Evolutionary conservation across 495 filamentous ascomycete species (phyloP), one percentile per base, ranked within the genome.

Genomic region (Xylaria intraflava): DNA sequence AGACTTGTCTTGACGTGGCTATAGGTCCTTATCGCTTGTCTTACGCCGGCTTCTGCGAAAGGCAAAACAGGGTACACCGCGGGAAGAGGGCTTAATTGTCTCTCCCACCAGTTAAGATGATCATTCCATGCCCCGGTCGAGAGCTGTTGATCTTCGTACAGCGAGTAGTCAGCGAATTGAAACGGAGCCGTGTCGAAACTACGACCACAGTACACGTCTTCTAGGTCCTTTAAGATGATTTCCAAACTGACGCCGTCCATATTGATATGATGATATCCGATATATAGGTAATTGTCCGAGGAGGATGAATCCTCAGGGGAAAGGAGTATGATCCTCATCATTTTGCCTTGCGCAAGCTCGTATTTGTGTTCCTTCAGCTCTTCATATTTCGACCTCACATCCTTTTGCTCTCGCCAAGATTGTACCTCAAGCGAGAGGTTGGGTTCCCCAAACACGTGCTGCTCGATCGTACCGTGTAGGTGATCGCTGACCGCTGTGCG

Each of bases 41-140:
- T 19, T 26, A 12, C 27, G 27, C 20, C 27, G 8, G n/a, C 16
- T 17, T 45, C 12, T n/a, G 20, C 3, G 14, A 20, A 16, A 19
- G 42, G 8, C 42, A 19, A 10, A 40, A n/a, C 3, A 19, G 16
- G 6, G 22, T 20, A 3, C 38, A 19, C 5, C 38, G 2, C 17
- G 16, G 6, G n/a, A 40, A n/a, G n/a, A 40, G 17, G 3, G 38
- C 16, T 6, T 44, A 71, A 74, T 17, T 66, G 56, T 5, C 49
- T 19, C 46, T 54, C 46, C 75, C 74, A 79, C 46, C 61, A 78
- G 0, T 6, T 10, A 10, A 67, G 9, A 10, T 62, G 54, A 1
- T 30, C 24, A 2, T 49, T 8, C 26, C 55, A 45, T 1, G 24
- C 24, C 1, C 62, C 62, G 1, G n/a, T n/a, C 19, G 23, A 6